Conservation (phyloP, 164 flowering plant genomes). For the Malania oleifera region DNA sequence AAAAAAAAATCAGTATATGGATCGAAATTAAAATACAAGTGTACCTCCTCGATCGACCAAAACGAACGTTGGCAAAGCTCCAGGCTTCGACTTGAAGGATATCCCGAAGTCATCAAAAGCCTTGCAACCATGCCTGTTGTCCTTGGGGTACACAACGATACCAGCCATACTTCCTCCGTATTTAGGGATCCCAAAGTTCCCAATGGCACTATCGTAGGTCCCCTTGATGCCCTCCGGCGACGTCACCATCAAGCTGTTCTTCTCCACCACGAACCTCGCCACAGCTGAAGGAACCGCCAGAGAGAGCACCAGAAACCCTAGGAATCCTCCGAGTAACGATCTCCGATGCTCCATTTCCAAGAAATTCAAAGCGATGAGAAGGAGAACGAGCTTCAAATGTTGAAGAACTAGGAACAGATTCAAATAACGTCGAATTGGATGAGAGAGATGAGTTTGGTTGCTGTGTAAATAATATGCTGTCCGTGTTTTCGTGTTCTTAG, state of each 20-base stretch:
- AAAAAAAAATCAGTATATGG: background rate
- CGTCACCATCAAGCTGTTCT: slow-evolving; percentile 79
- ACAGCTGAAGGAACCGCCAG: slow-evolving; percentile 5
- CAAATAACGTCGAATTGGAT: background rate
- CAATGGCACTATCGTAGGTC: slow-evolving; percentile 80
- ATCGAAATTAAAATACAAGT: slow-evolving; percentile 1
- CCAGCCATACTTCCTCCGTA: slow-evolving; percentile 97
- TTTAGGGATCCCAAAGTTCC: slow-evolving; percentile 89
- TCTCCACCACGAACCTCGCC: slow-evolving; percentile 81
- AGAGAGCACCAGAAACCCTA: slow-evolving; percentile 38
- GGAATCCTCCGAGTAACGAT: slow-evolving; percentile 3
- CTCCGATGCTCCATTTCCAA: slow-evolving; percentile 18
- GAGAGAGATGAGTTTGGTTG: background rate
- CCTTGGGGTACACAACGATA: slow-evolving; percentile 62
- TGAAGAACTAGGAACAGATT: background rate
- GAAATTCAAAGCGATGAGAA: background rate
- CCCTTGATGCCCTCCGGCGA: slow-evolving; percentile 78
- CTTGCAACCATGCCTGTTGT: slow-evolving; percentile 68
- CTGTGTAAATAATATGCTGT: background rate
- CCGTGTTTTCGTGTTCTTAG: background rate
- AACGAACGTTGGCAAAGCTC: slow-evolving; percentile 73
- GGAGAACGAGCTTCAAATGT: background rate
- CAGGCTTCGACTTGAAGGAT: slow-evolving; percentile 62
- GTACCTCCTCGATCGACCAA: slow-evolving; percentile 93
- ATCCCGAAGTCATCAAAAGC: slow-evolving; percentile 46